Evolutionary conservation across 2,329 filamentous ascomycete species (phyloP), one percentile per base, ranked within the genome.

Genomic region (Tothia fuscella): DNA sequence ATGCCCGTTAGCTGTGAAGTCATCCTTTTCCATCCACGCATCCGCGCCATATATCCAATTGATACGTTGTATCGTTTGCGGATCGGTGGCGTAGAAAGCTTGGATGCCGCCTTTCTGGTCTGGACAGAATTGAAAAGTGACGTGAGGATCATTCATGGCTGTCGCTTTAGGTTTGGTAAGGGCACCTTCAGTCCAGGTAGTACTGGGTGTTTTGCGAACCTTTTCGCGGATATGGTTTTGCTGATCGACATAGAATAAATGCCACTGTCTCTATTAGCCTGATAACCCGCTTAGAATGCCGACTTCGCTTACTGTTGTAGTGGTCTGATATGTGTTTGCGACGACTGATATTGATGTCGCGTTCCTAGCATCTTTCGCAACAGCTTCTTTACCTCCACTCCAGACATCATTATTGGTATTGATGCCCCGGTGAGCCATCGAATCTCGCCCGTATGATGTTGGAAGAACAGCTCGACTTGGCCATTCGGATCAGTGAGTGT

Each of bases 1-100:
- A 31, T 40, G 37, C 31, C 37, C 37, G 17, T 40, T 40, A n/a
- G 37, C 37, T 16, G 21, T n/a, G 13, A 40, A 30, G 6, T 12
- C 14, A 6, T 31, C 37, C 7, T 28, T 9, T 6, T 12, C 6
- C n/a, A 7, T 26, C 37, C 37, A 40, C 22, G 9, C 17, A 19
- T 19, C 14, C 17, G 31, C 7, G 17, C 31, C 17, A 9, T 9
- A 9, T 10, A 34, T 16, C 31, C 31, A 34, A 16, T 34, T 19
- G 17, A 34, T 19, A 10, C 17, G 13, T 34, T 34, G 31, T 13
- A 34, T 34, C 14, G 31, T 34, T 13, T 34, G 17, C 9, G 12
- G 12, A 16, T 34, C 31, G 31, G 13, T 9, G 9, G 31, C 31
- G 31, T 34, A 34, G 17, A 34, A 34, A 19, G 17, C 9, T 34